Evolutionary conservation across 2,329 filamentous ascomycete species (phyloP).

Genomic region (Cryphonectria japonica): DNA sequence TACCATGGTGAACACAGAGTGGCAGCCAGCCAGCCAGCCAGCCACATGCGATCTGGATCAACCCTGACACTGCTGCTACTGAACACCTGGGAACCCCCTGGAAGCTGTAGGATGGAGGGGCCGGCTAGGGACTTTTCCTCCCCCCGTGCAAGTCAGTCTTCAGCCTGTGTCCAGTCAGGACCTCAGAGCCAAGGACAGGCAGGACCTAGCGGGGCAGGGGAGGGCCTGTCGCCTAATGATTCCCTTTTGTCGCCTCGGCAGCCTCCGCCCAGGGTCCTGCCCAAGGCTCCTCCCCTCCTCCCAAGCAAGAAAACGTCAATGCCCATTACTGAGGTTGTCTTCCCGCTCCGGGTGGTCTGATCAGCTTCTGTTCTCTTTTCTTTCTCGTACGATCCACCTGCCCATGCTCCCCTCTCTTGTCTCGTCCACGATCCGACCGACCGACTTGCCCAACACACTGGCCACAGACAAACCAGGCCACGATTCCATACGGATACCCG

Average conservation of each 20-base stretch:
- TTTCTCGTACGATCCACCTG: conserved; percentile 18
- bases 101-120: not conserved
- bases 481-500: not conserved
- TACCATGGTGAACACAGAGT: not conserved
- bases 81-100: not conserved
- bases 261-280: conserved; percentile 1
- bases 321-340: conserved; percentile 1
- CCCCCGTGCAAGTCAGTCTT: not conserved
- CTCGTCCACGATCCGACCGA: not conserved
- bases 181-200: not conserved
- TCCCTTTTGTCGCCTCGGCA: conserved; percentile 1
- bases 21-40: not conserved
- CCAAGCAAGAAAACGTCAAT: conserved; percentile 5
- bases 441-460: not conserved
- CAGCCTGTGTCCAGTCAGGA: not conserved
- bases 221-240: not conserved
- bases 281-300: not conserved
- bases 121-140: not conserved
- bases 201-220: not conserved
- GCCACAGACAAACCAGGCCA: conserved; percentile 3
- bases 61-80: not conserved
- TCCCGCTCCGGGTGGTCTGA: conserved; percentile 9
- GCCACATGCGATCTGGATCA: not conserved
- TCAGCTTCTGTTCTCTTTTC: conserved; percentile 12
- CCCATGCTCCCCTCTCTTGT: conserved; percentile 9